phyloP scores from a whole-genome alignment of 306 rosid species.

The Parietaria judaica region DNA sequence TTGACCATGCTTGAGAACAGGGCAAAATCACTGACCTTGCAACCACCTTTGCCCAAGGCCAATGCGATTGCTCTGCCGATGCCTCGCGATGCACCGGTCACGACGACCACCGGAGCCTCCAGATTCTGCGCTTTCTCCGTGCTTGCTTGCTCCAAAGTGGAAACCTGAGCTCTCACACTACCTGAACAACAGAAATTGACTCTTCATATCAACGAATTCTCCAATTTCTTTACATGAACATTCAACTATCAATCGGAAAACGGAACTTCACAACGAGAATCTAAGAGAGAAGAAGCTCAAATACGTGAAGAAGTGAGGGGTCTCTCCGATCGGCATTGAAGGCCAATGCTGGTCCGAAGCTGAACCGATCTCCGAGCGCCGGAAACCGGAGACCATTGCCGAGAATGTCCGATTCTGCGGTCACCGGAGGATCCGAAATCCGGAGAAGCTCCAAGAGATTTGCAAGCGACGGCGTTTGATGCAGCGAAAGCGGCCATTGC shows the following conservation, averaged over 20 bases:
- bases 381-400: constrained; percentile 43
- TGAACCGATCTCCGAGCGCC: constrained; percentile 16
- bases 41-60: constrained; percentile 82
- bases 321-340: constrained; percentile 33
- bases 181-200: constrained; percentile 24
- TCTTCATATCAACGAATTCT: background rate
- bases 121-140: constrained; percentile 35
- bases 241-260: background rate
- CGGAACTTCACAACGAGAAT: background rate
- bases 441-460: constrained; percentile 25
- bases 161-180: constrained; percentile 68
- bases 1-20: background rate
- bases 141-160: constrained; percentile 52
- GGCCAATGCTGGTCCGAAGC: constrained; percentile 21
- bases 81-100: constrained; percentile 95
- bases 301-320: constrained; percentile 42
- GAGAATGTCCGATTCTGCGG: constrained; percentile 26
- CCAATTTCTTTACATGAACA: background rate
- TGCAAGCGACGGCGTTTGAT: constrained; percentile 46
- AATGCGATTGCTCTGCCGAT: constrained; percentile 82
- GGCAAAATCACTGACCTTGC: constrained; percentile 55
- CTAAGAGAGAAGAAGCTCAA: background rate
- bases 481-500: constrained; percentile 63
- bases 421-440: constrained; percentile 21
- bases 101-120: constrained; percentile 81